Conservation (phyloP, 2,329 filamentous ascomycete species). For the Thielaviopsis musarum region DNA sequence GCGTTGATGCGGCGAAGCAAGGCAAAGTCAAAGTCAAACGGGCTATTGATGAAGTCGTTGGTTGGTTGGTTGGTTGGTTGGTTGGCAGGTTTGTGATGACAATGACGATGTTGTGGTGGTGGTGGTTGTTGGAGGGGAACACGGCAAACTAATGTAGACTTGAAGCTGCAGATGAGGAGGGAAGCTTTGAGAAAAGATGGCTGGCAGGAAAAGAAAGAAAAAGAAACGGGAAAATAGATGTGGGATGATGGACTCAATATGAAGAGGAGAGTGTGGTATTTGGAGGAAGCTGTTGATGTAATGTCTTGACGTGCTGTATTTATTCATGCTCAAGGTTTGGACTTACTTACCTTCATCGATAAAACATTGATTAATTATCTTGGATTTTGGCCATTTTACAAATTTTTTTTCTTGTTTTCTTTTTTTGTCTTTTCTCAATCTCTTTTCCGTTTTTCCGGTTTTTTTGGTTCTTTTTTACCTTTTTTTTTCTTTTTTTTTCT, state of each 20-base stretch:
- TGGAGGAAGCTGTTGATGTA: background rate
- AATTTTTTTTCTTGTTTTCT: no score
- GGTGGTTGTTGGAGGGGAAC: background rate
- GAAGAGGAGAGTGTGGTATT: background rate
- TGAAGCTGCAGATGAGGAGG: background rate
- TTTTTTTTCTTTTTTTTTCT: no score
- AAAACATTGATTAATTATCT: background rate
- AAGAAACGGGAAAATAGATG: background rate
- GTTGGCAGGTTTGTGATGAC: background rate
- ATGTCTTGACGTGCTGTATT: background rate
- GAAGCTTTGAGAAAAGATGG: background rate
- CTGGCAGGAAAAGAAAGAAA: background rate
- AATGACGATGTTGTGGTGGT: background rate
- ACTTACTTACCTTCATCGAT: background rate
- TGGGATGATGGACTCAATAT: background rate
- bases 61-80: background rate
- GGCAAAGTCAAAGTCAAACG: no score
- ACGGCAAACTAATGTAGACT: background rate
- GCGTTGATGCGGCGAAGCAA: no score
- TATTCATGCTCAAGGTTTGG: background rate
- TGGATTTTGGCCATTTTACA: background rate
- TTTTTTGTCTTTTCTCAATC: no score
- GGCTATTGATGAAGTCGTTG: no score
- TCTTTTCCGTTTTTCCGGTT: no score
- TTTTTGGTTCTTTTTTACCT: no score